Base-by-base conservation (phyloP, 495 filamentous ascomycete genomes). In the Penicillium alfredii region DNA sequence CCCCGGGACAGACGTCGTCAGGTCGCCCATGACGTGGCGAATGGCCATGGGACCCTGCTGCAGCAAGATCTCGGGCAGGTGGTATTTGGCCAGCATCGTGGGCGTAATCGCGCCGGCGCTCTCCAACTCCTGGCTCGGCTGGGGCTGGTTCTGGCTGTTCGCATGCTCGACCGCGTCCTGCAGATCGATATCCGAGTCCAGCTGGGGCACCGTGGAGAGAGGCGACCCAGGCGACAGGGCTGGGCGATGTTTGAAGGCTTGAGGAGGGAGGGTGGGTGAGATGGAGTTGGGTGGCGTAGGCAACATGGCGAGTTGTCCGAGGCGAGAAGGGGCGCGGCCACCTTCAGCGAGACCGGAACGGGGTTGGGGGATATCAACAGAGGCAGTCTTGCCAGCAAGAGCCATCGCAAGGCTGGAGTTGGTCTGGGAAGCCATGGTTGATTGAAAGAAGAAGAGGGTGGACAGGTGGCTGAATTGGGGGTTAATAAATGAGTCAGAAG, bases 221-320 rank as follows among this genome's bases (percentile, higher is more conserved):
- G 67, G 68, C 48, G 70, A 72, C 58, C 64, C 67, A 61, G 72
- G 58, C 28, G 53, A 59, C 23, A 49, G 63, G 26, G 46, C 53
- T 16, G 53, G 51, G 46, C 59, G 64, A 14, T 55, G 52, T 49
- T 77, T 78, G 53, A 85, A 81, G 49, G 77, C 80, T 42, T 89
- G 87, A 29, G 92, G 84, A 48, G 84, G 80, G 33, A 96, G 76
- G 35, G 77, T 81, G 19, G 90, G 92, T 23, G 90, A 96, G 59
- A 96, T 89, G 55, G 92, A 96, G 67, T 93, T 93, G 35, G 90
- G 90, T 52, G 90, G 90, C 63, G 90, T 97, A 33, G 82, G 89
- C 49, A 96, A 80, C 63, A 74, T 69, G 36, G 53, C 55, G 44
- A 73, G 65, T 63, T 73, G 70, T 47, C 67, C 69, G 37, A 63